These are phyloP conservation scores for Neurospora africana DNA, from an alignment of 495 filamentous ascomycete genomes.

Conservation along the genomic window DNA sequence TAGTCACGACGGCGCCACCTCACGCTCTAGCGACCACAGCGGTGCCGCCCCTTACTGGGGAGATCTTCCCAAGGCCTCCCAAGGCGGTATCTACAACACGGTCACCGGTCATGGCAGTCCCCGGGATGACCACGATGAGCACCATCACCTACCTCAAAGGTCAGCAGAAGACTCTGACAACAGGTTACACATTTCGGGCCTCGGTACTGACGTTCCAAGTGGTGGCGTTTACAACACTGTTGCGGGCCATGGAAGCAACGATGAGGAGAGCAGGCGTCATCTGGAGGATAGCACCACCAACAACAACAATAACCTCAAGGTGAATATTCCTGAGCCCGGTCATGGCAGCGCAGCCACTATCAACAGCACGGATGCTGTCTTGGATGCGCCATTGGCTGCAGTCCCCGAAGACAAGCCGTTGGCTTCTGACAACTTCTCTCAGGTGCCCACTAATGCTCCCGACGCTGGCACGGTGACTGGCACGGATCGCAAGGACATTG, in stretches of 20 bases:
- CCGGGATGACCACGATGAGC: conserved; percentile 22
- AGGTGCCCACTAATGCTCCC: not conserved
- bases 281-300: conserved; percentile 3
- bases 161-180: conserved; percentile 6
- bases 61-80: conserved; percentile 21
- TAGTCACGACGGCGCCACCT: not conserved
- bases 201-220: conserved; percentile 7
- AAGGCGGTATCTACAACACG: conserved; percentile 29
- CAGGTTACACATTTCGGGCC: conserved; percentile 13
- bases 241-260: conserved; percentile 16
- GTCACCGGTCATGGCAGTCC: conserved; percentile 34
- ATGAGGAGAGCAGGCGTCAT: conserved; percentile 14
- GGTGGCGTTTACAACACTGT: conserved; percentile 21
- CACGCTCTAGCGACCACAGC: not conserved
- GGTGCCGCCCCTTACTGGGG: conserved; percentile 29
- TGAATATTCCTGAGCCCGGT: not conserved
- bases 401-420: conserved; percentile 5
- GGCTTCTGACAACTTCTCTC: not conserved
- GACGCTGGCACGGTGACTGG: not conserved
- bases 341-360: not conserved
- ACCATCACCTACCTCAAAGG: conserved; percentile 14
- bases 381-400: conserved; percentile 8
- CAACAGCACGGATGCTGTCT: not conserved
- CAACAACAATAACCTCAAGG: not conserved
- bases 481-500: not conserved